phyloP scores from a whole-genome alignment of 2,329 filamentous ascomycete genomes.

The Fonsecaea pedrosoi region DNA sequence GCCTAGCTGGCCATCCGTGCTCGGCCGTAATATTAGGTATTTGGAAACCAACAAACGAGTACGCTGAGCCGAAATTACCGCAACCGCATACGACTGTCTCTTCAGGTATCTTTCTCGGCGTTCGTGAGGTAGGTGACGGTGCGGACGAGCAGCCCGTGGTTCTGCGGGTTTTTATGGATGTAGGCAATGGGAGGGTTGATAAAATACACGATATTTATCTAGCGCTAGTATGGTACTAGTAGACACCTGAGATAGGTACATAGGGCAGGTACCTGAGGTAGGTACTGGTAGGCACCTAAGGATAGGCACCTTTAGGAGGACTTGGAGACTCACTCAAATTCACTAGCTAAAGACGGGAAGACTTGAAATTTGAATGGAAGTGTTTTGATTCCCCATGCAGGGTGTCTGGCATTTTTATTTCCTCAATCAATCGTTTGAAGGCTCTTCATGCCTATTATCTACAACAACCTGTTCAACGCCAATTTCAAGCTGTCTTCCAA shows the following conservation, averaged over 20 bases:
- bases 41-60: not conserved
- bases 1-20: not conserved
- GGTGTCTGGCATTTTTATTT: conserved; percentile 4
- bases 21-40: conserved; percentile 1
- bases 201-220: too few relatives aligned
- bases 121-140: not conserved
- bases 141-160: not conserved
- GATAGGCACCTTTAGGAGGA: too few relatives aligned
- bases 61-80: not conserved
- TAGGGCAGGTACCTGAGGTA: too few relatives aligned
- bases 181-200: not conserved
- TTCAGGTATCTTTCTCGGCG: not conserved
- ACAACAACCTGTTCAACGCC: conserved; percentile 4
- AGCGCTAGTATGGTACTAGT: too few relatives aligned
- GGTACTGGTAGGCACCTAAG: too few relatives aligned
- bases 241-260: too few relatives aligned
- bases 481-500: conserved; percentile 7
- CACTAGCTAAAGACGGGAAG: too few relatives aligned
- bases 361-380: too few relatives aligned
- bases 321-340: too few relatives aligned
- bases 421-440: conserved; percentile 16
- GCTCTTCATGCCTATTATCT: not conserved
- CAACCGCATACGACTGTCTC: not conserved
- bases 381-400: too few relatives aligned
- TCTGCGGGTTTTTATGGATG: not conserved